Conservation (phyloP, 2,329 filamentous ascomycete species). For the Scedosporium dehoogii region DNA sequence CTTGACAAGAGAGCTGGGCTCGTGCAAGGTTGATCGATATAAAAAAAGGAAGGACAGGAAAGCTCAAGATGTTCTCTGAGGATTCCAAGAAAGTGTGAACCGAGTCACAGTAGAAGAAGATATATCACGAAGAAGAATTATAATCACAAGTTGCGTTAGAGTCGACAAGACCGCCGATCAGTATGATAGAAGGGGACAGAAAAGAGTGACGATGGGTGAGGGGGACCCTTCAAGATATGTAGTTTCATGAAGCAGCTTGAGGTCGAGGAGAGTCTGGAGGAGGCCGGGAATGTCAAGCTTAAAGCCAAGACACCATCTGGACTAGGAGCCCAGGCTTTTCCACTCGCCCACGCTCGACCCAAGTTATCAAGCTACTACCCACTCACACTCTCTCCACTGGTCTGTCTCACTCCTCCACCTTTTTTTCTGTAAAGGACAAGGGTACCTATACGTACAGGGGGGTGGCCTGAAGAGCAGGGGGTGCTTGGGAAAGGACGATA, state of each 20-base stretch:
- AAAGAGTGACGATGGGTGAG: conserved; percentile 5
- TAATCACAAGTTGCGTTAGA: conserved; percentile 5
- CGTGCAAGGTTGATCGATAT: neutral
- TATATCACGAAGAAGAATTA: conserved; percentile 2
- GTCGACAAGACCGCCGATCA: conserved; percentile 5
- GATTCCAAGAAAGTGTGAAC: conserved; percentile 1
- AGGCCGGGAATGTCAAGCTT: neutral
- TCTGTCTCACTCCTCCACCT: neutral
- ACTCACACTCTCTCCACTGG: neutral
- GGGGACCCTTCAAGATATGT: conserved; percentile 7
- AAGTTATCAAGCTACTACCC: too few relatives aligned
- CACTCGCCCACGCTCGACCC: neutral
- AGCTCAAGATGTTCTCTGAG: neutral
- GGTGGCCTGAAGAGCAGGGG: neutral
- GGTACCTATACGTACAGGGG: neutral
- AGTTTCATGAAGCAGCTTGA: neutral
- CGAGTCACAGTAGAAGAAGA: conserved; percentile 5
- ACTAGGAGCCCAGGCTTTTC: neutral
- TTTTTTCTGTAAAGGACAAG: neutral
- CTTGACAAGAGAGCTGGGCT: neutral
- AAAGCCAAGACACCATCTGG: neutral
- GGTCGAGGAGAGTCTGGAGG: neutral
- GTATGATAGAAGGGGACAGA: conserved; percentile 1
- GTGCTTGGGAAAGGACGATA: neutral
- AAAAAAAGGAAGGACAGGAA: conserved; percentile 4